Conservation (phyloP, 805 yeast species). For the Torulaspora franciscae region DNA sequence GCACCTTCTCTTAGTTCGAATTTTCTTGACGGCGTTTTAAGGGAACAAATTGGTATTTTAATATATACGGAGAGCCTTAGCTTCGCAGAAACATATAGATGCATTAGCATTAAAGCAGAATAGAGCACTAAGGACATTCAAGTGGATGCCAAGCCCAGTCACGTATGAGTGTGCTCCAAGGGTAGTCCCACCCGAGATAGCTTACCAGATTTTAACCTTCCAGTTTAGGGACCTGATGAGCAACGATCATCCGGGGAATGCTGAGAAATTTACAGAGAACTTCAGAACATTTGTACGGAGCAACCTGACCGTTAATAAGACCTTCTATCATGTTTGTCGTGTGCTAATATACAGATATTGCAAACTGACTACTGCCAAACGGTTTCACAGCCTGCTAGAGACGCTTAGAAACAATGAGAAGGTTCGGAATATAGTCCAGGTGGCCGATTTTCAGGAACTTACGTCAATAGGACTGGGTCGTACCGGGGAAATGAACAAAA, state of each 20-base stretch:
- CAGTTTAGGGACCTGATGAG: slow-evolving; percentile 48
- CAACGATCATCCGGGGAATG: slow-evolving; percentile 48
- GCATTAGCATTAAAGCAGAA: not conserved
- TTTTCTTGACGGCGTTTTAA: not conserved
- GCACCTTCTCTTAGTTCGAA: not conserved
- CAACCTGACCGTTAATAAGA: slow-evolving; percentile 51
- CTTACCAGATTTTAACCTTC: slow-evolving; percentile 50
- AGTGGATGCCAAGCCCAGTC: slow-evolving; percentile 5
- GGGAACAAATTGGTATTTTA: not conserved
- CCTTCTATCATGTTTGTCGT: slow-evolving; percentile 52
- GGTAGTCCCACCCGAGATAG: slow-evolving; percentile 50
- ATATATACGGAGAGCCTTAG: not conserved
- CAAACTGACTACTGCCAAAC: slow-evolving; percentile 71
- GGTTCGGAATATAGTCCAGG: slow-evolving; percentile 56
- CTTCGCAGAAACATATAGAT: not conserved
- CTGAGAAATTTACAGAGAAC: slow-evolving; percentile 41
- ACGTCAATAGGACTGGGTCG: slow-evolving; percentile 88
- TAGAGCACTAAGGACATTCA: not conserved
- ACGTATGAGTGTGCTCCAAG: slow-evolving; percentile 1
- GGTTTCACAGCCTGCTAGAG: slow-evolving; percentile 65
- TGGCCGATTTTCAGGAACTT: slow-evolving; percentile 81
- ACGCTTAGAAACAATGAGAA: slow-evolving; percentile 45
- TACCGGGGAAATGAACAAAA: slow-evolving; percentile 83
- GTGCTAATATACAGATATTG: slow-evolving; percentile 62
- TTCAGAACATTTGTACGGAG: slow-evolving; percentile 48